Evolutionary conservation across 2,329 filamentous ascomycete species (phyloP).

Genomic region (Blumeriella jaapii): DNA sequence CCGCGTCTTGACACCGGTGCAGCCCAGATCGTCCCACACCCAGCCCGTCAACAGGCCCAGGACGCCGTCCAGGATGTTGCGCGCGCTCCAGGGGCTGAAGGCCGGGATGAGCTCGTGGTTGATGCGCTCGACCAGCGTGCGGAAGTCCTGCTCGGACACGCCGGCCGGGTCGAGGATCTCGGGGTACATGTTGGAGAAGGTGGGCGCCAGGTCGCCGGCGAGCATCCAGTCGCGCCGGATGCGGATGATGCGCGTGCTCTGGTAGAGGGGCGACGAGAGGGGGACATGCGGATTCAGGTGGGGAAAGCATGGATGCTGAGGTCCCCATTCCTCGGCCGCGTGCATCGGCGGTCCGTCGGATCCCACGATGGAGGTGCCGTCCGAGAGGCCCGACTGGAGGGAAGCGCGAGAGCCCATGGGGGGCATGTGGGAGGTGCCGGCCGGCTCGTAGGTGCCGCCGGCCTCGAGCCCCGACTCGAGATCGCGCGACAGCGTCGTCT

Average conservation of each 20-base stretch:
- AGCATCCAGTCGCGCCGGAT: slow-evolving; percentile 87
- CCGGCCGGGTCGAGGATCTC: slow-evolving; percentile 84
- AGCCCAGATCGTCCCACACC: slow-evolving; percentile 85
- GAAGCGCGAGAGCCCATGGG: slow-evolving; percentile 20
- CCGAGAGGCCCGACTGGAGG: slow-evolving; percentile 24
- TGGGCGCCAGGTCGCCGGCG: slow-evolving; percentile 78
- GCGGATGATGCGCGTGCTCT: slow-evolving; percentile 77
- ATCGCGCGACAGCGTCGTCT: slow-evolving; percentile 21
- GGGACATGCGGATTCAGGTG: slow-evolving; percentile 89
- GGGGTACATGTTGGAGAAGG: slow-evolving; percentile 90
- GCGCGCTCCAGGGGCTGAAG: slow-evolving; percentile 65
- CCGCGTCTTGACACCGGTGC: slow-evolving; percentile 62
- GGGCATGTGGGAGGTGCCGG: slow-evolving; percentile 17
- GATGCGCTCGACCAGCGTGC: slow-evolving; percentile 66
- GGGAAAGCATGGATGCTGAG: slow-evolving; percentile 86
- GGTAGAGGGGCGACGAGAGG: slow-evolving; percentile 59
- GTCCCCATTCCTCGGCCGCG: slow-evolving; percentile 72
- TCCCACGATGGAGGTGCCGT: slow-evolving; percentile 26
- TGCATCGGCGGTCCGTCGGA: slow-evolving; percentile 36
- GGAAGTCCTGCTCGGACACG: slow-evolving; percentile 76
- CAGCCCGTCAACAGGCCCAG: slow-evolving; percentile 80
- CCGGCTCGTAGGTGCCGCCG: slow-evolving; percentile 16
- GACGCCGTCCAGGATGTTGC: slow-evolving; percentile 70
- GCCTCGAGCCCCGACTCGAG: slow-evolving; percentile 23
- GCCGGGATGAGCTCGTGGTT: slow-evolving; percentile 67